Percentiles rank a stretch among this genome's conserved stretches.
phyloP scores from a whole-genome alignment of 768 basidiomycete genomes.

The Amanita polypyramis region DNA sequence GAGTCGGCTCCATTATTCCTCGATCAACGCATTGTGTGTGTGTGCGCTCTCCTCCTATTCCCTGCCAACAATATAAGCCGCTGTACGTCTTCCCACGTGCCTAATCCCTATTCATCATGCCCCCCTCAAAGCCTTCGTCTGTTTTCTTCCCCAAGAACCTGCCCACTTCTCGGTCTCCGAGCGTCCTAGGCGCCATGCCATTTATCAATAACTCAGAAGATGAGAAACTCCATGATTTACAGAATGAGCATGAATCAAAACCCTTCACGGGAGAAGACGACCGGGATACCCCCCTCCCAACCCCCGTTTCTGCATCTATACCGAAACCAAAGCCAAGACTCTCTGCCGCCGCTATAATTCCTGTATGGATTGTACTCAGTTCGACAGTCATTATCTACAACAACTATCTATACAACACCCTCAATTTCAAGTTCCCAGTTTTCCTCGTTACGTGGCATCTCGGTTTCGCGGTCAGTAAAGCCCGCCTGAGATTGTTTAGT shows the following conservation, averaged over 20 bases:
- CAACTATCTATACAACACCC: slow-evolving; percentile 78
- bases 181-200: background rate
- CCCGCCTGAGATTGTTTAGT: background rate
- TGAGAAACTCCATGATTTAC: slow-evolving; percentile 1
- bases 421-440: slow-evolving; percentile 82
- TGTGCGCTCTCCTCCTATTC: slow-evolving; percentile 2
- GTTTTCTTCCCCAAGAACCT: background rate
- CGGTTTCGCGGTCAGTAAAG: slow-evolving; percentile 40
- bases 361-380: slow-evolving; percentile 86
- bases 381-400: slow-evolving; percentile 95
- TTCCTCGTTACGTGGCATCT: slow-evolving; percentile 91
- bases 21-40: too few relatives aligned
- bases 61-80: background rate
- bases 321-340: slow-evolving; percentile 38
- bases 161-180: background rate
- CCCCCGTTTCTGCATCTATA: slow-evolving; percentile 40
- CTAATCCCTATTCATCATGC: background rate
- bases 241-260: background rate
- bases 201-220: slow-evolving; percentile 8
- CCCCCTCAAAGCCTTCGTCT: background rate
- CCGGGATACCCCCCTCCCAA: slow-evolving; percentile 32
- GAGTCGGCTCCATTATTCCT: background rate
- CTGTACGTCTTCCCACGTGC: background rate
- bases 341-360: slow-evolving; percentile 66
- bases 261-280: background rate